A percentile compares a stretch with the other conserved stretches of the same genome.
These are phyloP conservation scores for Lepidium campestre DNA, from an alignment of 441 rosid genomes.

Conservation along the genomic window DNA sequence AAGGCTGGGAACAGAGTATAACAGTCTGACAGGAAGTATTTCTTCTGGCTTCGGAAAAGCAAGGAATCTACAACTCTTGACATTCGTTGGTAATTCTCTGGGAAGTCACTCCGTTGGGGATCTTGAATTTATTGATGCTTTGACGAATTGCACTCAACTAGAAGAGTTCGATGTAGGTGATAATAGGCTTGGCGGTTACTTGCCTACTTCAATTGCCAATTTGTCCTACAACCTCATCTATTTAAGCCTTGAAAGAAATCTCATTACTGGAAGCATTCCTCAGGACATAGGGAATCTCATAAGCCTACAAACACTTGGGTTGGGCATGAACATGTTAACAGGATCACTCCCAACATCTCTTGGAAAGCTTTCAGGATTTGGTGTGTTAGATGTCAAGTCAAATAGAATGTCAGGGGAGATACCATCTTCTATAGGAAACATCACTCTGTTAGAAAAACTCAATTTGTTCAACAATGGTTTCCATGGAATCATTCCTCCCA, in stretches of 20 bases:
- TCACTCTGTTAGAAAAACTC: not conserved
- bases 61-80: not conserved
- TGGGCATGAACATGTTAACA: not conserved
- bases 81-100: not conserved
- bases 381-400: not conserved
- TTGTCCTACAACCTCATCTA: not conserved
- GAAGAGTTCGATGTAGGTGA: not conserved
- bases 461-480: not conserved
- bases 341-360: conserved; percentile 1
- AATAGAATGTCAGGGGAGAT: not conserved
- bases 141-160: not conserved
- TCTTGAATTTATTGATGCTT: not conserved
- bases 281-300: not conserved
- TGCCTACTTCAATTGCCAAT: not conserved
- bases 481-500: not conserved
- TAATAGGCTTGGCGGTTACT: not conserved
- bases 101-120: not conserved
- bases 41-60: not conserved
- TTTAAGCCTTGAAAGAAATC: not conserved
- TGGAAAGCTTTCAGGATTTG: not conserved
- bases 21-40: not conserved
- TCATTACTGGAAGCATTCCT: not conserved
- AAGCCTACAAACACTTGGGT: not conserved
- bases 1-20: not conserved
- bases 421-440: not conserved